Evolutionary conservation across 2,329 filamentous ascomycete species (phyloP), one percentile per base, ranked within the genome.

Genomic region (Botrytis medusae): DNA sequence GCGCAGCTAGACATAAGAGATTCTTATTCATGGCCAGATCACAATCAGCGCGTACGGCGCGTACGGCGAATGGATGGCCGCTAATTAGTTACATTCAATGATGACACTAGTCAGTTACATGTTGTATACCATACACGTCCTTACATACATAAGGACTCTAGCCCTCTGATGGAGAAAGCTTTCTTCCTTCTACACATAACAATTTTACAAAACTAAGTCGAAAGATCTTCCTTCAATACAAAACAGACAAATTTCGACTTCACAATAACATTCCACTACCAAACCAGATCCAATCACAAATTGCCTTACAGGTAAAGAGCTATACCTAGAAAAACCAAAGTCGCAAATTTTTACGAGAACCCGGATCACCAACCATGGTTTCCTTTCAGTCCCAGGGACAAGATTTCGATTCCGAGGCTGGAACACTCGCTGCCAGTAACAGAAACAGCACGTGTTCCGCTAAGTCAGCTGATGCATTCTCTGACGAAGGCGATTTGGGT

Each of bases 41-140:
- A 14, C 0, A 22, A 29, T 22, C 10, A 54, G 1, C 9, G 4
- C 37, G 25, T 22, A 54, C 25, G 8, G 14, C 4, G 6, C 0
- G 51, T 29, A 32, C 51, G n/a, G n/a, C 14, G 2, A 34, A 51
- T 16, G 7, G 25, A 40, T 40, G 1, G 0, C 5, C 1, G 54
- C 18, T 7, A 29, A 29, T 8, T 16, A 29, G 25, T 32, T 40
- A 29, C 18, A 10, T 8, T 40, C 16, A 34, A 29, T 3, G 5
- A n/a, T 29, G 44, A 51, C 6, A 51, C 14, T 37, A 40, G 12
- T n/a, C 32, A n/a, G 22, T 6, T 59, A 59, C 8, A 5, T 32
- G 46, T 34, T 5, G 46, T 29, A 40, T 20, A 29, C 7, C 4
- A 18, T 57, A 9, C 16, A 68, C 16, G 8, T 14, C 16, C 4